Evolutionary conservation across 108 stramenopile genomes (phyloP).

Genomic region (Conticribra guillardii): DNA sequence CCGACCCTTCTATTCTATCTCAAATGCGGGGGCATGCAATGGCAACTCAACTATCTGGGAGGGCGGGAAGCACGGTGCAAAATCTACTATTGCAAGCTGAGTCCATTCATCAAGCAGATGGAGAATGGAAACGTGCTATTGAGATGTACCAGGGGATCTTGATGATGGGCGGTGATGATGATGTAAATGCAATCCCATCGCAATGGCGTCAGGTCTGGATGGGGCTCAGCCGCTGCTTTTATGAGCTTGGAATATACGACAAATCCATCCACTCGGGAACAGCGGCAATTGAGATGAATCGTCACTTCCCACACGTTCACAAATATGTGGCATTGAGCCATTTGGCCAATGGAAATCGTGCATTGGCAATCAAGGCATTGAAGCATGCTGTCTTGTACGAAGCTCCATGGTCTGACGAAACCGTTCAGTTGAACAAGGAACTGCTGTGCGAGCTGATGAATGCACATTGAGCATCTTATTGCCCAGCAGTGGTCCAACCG

Average conservation of each 20-base stretch:
- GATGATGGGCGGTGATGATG: constrained; percentile 14
- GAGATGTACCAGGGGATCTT: constrained; percentile 9
- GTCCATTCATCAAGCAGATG: constrained; percentile 16
- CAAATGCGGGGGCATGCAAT: constrained; percentile 14
- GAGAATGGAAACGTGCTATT: constrained; percentile 18
- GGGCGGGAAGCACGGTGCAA: neutral
- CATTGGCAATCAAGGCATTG: constrained; percentile 40
- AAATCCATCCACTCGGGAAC: constrained; percentile 24
- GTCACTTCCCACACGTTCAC: constrained; percentile 56
- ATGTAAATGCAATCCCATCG: neutral
- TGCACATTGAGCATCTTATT: neutral
- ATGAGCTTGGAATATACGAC: constrained; percentile 38
- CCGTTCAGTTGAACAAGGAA: constrained; percentile 6
- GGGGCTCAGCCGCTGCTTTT: constrained; percentile 48
- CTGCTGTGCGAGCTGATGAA: constrained; percentile 8
- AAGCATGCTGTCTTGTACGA: constrained; percentile 50
- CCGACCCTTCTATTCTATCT: neutral
- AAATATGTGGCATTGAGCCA: constrained; percentile 58
- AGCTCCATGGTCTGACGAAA: constrained; percentile 56
- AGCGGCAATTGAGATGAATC: constrained; percentile 57
- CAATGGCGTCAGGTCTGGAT: constrained; percentile 21
- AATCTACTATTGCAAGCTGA: constrained; percentile 11
- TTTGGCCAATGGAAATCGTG: constrained; percentile 37
- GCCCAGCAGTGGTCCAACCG: neutral
- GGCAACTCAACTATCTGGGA: constrained; percentile 24